A percentile compares a stretch with the other conserved stretches of the same genome.
These are phyloP conservation scores for Fusarium oxysporum DNA, from an alignment of 2,329 filamentous ascomycete genomes.

Conservation along the genomic window DNA sequence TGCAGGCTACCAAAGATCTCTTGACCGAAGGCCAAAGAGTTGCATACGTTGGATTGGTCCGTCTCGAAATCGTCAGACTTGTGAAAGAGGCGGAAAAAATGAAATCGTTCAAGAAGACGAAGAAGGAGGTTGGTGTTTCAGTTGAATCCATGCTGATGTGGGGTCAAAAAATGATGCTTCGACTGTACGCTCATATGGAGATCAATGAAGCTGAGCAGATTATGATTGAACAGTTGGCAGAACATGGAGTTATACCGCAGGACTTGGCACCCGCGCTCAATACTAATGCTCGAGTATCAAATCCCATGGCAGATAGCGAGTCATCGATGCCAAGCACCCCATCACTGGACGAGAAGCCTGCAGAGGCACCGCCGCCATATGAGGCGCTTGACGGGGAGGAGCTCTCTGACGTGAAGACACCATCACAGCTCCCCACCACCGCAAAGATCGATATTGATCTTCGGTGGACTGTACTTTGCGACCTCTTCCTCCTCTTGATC, in stretches of 20 bases:
- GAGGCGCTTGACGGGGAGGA: conserved; percentile 74
- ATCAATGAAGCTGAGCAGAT: conserved; percentile 91
- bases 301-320: conserved; percentile 77
- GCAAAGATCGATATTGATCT: conserved; percentile 94
- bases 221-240: conserved; percentile 97
- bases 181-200: conserved; percentile 96
- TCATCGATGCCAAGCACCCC: conserved; percentile 35
- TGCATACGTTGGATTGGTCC: conserved; percentile 91
- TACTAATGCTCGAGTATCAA: conserved; percentile 92
- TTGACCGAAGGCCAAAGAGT: conserved; percentile 95
- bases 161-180: conserved; percentile 98
- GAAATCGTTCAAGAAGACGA: conserved; percentile 72
- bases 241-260: conserved; percentile 86
- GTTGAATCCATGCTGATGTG: conserved; percentile 91
- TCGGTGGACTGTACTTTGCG: conserved; percentile 95
- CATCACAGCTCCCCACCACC: conserved; percentile 83
- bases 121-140: conserved; percentile 76
- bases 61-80: conserved; percentile 84
- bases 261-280: conserved; percentile 90
- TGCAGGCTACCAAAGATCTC: conserved; percentile 95
- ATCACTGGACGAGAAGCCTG: conserved; percentile 58
- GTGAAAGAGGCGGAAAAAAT: conserved; percentile 73
- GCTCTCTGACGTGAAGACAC: conserved; percentile 82
- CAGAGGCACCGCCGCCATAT: conserved; percentile 69
- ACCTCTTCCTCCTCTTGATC: conserved; percentile 94